phyloP scores from a whole-genome alignment of 2,329 filamentous ascomycete species.

The Elsinoe perseae region DNA sequence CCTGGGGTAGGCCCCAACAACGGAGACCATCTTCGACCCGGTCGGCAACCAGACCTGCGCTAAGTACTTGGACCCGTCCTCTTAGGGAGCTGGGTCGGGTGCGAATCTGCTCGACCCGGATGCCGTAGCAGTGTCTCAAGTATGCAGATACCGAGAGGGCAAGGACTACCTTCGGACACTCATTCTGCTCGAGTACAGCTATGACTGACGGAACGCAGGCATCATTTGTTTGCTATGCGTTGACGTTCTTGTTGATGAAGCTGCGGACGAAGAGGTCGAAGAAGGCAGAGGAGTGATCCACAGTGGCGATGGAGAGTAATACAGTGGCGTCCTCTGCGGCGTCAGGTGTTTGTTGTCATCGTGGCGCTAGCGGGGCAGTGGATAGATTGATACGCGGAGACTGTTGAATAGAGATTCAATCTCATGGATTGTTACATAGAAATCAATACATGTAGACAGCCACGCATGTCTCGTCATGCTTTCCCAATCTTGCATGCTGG shows the following conservation, averaged over 20 bases:
- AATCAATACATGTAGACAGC: too few species aligned
- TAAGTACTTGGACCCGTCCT: slow-evolving; percentile 37
- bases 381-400: too few species aligned
- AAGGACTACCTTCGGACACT: slow-evolving; percentile 17
- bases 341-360: too few species aligned
- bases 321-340: too few species aligned
- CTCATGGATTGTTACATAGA: too few species aligned
- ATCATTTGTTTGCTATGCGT: background rate
- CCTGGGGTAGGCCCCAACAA: too few species aligned
- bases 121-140: slow-evolving; percentile 27
- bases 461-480: too few species aligned
- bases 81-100: slow-evolving; percentile 20
- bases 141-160: slow-evolving; percentile 17
- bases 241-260: slow-evolving; percentile 13
- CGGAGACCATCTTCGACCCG: slow-evolving; percentile 27
- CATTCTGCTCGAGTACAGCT: slow-evolving; percentile 2
- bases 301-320: too few species aligned
- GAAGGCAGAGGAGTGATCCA: background rate
- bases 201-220: slow-evolving; percentile 17
- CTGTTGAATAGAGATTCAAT: too few species aligned
- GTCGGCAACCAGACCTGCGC: slow-evolving; percentile 31
- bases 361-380: too few species aligned
- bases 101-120: slow-evolving; percentile 35
- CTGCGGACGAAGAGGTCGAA: slow-evolving; percentile 12
- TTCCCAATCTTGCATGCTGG: too few species aligned